Evolutionary conservation across 202 grass and related monocot species (phyloP), one percentile per base, ranked within the genome.

Genomic region (Dendrocalamus latiflorus): DNA sequence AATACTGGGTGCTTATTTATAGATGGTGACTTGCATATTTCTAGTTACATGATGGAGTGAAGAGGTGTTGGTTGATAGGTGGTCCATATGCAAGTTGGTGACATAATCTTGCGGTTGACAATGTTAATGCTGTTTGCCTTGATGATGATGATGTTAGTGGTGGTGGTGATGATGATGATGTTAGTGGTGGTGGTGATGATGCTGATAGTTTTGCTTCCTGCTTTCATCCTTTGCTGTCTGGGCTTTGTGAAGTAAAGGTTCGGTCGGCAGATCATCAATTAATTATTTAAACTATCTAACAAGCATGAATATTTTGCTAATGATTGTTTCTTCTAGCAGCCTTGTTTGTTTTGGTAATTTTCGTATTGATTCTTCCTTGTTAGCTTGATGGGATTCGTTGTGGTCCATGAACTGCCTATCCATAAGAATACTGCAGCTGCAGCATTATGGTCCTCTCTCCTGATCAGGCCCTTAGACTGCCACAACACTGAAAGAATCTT

Each of bases 191-290:
- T 30, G 30, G 30, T 30, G 30, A 30, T 30, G 65, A 57, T 33
- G 65, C 36, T 34, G 49, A 53, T 59, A 18, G 18, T 39, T 77
- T 84, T 57, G 24, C 37, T 24, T 24, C 41, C 48, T 39, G 17
- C 28, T 74, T 56, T 55, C 49, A 50, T 69, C 62, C 12, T 17
- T 58, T 45, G 24, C 37, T 47, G 39, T 77, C 12, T 76, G 70
- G 28, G 49, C 26, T 54, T 80, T 66, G 50, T 69, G 26, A 75
- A 87, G 12, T 62, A 39, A 60, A 82, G 64, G 34, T 70, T 76
- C 8, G 21, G 44, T 18, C 34, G 51, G 50, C 51, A 48, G 39
- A 75, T 67, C 54, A 66, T 66, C 58, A 65, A 36, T 60, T 36
- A 48, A 30, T 30, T 30, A 30, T 30, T 30, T 30, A 7, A 63